Base-by-base conservation (phyloP, 306 rosid genomes). In the Medicago truncatula region DNA sequence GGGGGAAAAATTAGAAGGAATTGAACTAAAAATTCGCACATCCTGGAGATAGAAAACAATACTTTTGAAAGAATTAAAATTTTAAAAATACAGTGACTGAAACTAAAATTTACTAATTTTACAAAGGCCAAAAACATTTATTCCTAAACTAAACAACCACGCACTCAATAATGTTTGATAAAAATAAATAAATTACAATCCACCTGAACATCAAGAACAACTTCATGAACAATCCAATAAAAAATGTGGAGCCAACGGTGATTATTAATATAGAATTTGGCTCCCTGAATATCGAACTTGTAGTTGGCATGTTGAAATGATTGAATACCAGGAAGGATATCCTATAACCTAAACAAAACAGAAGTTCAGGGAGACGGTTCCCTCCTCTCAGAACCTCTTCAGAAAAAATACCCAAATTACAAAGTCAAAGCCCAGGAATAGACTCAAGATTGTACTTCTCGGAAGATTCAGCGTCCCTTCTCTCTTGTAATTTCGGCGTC, bases 381-480 rank as follows among this genome's bases (percentile, higher is more conserved):
- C 63, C 46, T 46, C 46, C 25, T 17, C 31, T 62, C 3, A 12
- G 39, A 23, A 39, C 41, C 50, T 39, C 43, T 15, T 2, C 40
- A 16, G 47, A 67, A 23, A 21, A 41, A 41, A 18, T 7, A 43
- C 39, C 54, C 38, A 43, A 12, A 74, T 49, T 4, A 4, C 18
- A 23, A 62, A 1, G 72, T 85, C 83, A 94, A 79, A 94, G 96
- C 57, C 98, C 98, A 1, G 96, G 96, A 78, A 94, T 94, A 46
- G 98, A 91, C 79, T 94, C 97, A 16, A 94, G 97, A 84, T 94
- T 90, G 85, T 87, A 88, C 60, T 87, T 89, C 81, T 89, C 78
- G 7, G 91, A 88, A 60, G 90, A 81, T 74, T 85, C 88, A 47
- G 67, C 18, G 20, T 81, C 87, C 63, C 39, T 65, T 49, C 41